Evolutionary conservation across 257 asterid genomes (phyloP).

Genomic region (Phtheirospermum japonicum): DNA sequence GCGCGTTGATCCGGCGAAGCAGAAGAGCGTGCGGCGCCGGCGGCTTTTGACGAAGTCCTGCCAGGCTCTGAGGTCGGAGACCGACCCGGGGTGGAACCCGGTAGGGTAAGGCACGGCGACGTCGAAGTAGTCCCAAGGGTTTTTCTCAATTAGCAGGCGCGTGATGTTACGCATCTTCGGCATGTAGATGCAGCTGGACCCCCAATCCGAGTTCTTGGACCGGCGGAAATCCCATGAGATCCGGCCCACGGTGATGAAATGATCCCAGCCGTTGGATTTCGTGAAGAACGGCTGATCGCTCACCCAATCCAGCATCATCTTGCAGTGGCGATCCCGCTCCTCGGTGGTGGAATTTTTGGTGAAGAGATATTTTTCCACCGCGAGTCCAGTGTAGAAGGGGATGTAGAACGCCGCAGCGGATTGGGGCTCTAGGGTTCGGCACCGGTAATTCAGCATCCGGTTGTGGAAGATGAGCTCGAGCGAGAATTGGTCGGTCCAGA

Average conservation of each 20-base stretch:
- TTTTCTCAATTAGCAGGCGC: conserved; percentile 58
- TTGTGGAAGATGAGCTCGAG: conserved; percentile 50
- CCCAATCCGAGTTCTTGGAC: conserved; percentile 48
- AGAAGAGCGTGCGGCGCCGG: conserved; percentile 39
- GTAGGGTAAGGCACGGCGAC: conserved; percentile 83
- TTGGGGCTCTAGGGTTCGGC: conserved; percentile 50
- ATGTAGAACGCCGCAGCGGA: conserved; percentile 68
- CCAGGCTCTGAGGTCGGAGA: conserved; percentile 45
- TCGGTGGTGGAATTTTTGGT: conserved; percentile 32
- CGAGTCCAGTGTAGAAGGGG: conserved; percentile 74
- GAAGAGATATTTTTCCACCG: conserved; percentile 56
- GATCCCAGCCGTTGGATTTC: conserved; percentile 63
- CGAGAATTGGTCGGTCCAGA: conserved; percentile 60
- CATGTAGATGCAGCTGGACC: conserved; percentile 62
- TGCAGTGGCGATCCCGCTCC: conserved; percentile 67
- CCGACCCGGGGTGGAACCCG: conserved; percentile 72
- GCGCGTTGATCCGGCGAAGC: conserved; percentile 79
- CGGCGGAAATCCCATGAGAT: conserved; percentile 89
- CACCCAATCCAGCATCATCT: conserved; percentile 57
- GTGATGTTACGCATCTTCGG: conserved; percentile 65
- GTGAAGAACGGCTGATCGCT: conserved; percentile 40
- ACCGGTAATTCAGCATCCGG: conserved; percentile 40
- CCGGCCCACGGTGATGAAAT: conserved; percentile 64
- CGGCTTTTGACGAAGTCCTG: conserved; percentile 52
- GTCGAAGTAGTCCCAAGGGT: conserved; percentile 76